phyloP scores from a whole-genome alignment of 352 stramenopile species.

The Phytophthora chlamydospora region DNA sequence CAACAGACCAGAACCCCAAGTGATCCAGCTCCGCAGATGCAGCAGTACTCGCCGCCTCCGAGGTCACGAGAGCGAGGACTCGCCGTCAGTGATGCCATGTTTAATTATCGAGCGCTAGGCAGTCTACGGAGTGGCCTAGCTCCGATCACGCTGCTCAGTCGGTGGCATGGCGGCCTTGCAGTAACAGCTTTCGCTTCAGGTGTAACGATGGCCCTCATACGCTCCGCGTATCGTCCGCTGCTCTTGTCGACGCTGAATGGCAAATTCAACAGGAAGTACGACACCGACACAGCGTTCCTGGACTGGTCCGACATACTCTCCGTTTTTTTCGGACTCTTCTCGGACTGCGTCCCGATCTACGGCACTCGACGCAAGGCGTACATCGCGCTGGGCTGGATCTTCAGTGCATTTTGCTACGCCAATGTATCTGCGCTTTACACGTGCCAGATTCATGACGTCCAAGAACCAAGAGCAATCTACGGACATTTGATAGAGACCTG shows the following conservation, averaged over 20 bases:
- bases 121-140: constrained; percentile 50
- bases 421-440: constrained; percentile 20
- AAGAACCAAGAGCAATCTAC: constrained; percentile 16
- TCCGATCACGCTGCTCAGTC: constrained; percentile 42
- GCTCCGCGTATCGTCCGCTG: constrained; percentile 45
- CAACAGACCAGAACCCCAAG: constrained; percentile 1
- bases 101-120: constrained; percentile 54
- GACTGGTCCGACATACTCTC: constrained; percentile 78
- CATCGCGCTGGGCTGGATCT: constrained; percentile 77
- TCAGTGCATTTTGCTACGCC: constrained; percentile 28
- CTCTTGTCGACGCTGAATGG: constrained; percentile 50
- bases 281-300: constrained; percentile 42
- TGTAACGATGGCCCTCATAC: constrained; percentile 38
- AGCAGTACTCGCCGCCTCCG: constrained; percentile 15
- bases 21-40: not conserved
- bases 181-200: constrained; percentile 40
- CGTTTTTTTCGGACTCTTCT: constrained; percentile 86
- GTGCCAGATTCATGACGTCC: constrained; percentile 3
- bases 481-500: constrained; percentile 39
- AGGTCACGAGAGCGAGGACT: constrained; percentile 15
- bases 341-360: constrained; percentile 81
- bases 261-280: constrained; percentile 43
- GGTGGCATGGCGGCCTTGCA: constrained; percentile 46
- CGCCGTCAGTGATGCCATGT: constrained; percentile 44
- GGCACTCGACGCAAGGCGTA: constrained; percentile 88